These are phyloP conservation scores for Penicillium aurantiogriseum DNA, from an alignment of 2,329 filamentous ascomycete species.

Conservation along the genomic window DNA sequence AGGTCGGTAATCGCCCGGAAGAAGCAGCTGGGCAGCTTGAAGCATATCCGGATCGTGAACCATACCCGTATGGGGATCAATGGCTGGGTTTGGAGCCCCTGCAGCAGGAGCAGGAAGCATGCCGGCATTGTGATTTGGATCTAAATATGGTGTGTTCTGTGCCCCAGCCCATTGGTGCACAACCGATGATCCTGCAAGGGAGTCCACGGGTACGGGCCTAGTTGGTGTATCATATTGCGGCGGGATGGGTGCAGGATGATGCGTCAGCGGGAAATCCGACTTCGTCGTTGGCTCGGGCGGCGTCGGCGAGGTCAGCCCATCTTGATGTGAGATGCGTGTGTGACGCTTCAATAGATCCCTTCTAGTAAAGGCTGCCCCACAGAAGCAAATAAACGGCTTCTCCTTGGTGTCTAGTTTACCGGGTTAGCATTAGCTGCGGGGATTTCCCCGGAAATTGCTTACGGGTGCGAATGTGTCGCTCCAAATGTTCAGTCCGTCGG, in stretches of 20 bases:
- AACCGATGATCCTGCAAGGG: slow-evolving; percentile 23
- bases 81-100: slow-evolving; percentile 10
- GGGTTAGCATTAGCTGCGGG: slow-evolving; percentile 4
- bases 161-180: slow-evolving; percentile 31
- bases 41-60: slow-evolving; percentile 41
- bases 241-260: slow-evolving; percentile 15
- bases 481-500: slow-evolving; percentile 37
- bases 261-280: slow-evolving; percentile 16
- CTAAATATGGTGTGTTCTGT: slow-evolving; percentile 28
- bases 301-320: slow-evolving; percentile 31
- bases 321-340: slow-evolving; percentile 34
- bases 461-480: slow-evolving; percentile 39
- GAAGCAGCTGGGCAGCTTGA: slow-evolving; percentile 35
- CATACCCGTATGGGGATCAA: slow-evolving; percentile 24
- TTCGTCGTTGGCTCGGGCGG: slow-evolving; percentile 26
- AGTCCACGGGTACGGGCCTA: slow-evolving; percentile 21
- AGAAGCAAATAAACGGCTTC: slow-evolving; percentile 39
- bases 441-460: slow-evolving; percentile 12
- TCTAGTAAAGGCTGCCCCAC: slow-evolving; percentile 37
- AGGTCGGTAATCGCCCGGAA: slow-evolving; percentile 31
- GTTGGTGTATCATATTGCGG: slow-evolving; percentile 24
- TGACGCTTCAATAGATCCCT: slow-evolving; percentile 38
- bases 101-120: slow-evolving; percentile 22
- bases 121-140: slow-evolving; percentile 18
- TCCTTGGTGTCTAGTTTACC: slow-evolving; percentile 33